These are phyloP conservation scores for Globisporangium abappressorium DNA, from an alignment of 352 stramenopile species.

Conservation along the genomic window DNA sequence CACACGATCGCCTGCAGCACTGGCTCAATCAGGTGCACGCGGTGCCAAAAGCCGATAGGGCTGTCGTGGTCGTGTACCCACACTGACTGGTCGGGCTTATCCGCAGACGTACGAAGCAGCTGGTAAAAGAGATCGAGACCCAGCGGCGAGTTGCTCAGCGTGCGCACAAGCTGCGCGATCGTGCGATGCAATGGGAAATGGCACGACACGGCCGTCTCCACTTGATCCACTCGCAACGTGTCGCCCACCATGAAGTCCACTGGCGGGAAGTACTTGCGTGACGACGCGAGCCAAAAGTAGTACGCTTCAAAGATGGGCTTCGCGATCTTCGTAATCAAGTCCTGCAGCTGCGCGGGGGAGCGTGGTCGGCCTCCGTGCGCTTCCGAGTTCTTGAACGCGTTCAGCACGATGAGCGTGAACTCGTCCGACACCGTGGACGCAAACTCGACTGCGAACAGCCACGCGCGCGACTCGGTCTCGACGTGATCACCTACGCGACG, in stretches of 20 bases:
- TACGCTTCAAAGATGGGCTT: slow-evolving; percentile 71
- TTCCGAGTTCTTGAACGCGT: slow-evolving; percentile 60
- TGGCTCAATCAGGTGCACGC: slow-evolving; percentile 72
- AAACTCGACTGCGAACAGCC: slow-evolving; percentile 82
- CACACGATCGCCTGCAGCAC: slow-evolving; percentile 83
- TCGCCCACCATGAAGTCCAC: slow-evolving; percentile 55
- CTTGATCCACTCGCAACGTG: slow-evolving; percentile 48
- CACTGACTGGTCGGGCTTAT: slow-evolving; percentile 27
- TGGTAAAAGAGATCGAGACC: slow-evolving; percentile 61
- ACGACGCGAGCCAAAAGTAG: slow-evolving; percentile 78
- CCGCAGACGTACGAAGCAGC: slow-evolving; percentile 37
- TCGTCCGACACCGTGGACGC: slow-evolving; percentile 81
- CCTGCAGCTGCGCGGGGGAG: slow-evolving; percentile 12
- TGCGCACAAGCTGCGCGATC: slow-evolving; percentile 69
- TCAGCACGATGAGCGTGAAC: slow-evolving; percentile 76
- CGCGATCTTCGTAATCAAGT: slow-evolving; percentile 52
- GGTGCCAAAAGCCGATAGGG: slow-evolving; percentile 78
- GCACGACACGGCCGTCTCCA: slow-evolving; percentile 66
- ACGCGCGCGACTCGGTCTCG: slow-evolving; percentile 73
- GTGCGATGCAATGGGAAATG: slow-evolving; percentile 81
- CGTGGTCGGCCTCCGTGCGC: slow-evolving; percentile 15
- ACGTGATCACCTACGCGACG: slow-evolving; percentile 69
- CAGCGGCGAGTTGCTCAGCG: slow-evolving; percentile 51
- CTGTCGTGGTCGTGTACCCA: slow-evolving; percentile 63
- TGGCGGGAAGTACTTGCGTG: slow-evolving; percentile 75